A percentile compares a stretch with the other conserved stretches of the same genome.
Evolutionary conservation across 371 early-diverging fungal species (phyloP).

Genomic region (Lichtheimia hyalospora): DNA sequence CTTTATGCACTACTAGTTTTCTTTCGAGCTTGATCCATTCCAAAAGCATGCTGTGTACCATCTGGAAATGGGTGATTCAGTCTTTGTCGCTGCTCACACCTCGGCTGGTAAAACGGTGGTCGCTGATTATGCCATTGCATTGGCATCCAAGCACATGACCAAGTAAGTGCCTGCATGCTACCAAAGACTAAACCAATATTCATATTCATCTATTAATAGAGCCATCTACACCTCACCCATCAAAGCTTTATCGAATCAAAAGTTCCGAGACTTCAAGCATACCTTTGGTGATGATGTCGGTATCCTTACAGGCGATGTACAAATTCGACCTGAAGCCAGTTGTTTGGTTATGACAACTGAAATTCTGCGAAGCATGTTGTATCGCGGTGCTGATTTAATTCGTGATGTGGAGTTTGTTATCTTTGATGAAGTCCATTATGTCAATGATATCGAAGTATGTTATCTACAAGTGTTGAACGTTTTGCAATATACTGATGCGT

Average conservation of each 20-base stretch:
- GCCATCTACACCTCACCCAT: slow-evolving; percentile 99
- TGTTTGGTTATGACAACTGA: slow-evolving; percentile 99
- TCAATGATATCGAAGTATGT: slow-evolving; percentile 91
- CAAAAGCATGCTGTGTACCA: slow-evolving; percentile 98
- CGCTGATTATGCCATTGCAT: slow-evolving; percentile 98
- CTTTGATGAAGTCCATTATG: slow-evolving; percentile 99
- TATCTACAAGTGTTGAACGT: not conserved
- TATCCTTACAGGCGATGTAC: slow-evolving; percentile 99
- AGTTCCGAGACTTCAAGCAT: slow-evolving; percentile 95
- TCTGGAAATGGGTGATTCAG: slow-evolving; percentile 91
- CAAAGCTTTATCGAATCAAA: slow-evolving; percentile 99
- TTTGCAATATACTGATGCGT: not conserved
- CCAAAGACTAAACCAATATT: no score
- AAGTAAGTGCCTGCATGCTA: slow-evolving; percentile 37
- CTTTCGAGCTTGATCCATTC: slow-evolving; percentile 98
- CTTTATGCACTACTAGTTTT: slow-evolving; percentile 53
- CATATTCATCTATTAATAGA: slow-evolving; percentile 25
- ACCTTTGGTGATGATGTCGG: slow-evolving; percentile 96
- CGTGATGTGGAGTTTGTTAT: slow-evolving; percentile 99
- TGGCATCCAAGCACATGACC: slow-evolving; percentile 95
- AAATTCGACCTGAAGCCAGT: slow-evolving; percentile 94
- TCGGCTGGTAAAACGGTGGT: slow-evolving; percentile 99
- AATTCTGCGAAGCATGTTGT: slow-evolving; percentile 98
- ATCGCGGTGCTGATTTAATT: slow-evolving; percentile 95
- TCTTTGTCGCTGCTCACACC: slow-evolving; percentile 99